Conservation (phyloP, 306 rosid species). For the Hippophae gyantsensis region DNA sequence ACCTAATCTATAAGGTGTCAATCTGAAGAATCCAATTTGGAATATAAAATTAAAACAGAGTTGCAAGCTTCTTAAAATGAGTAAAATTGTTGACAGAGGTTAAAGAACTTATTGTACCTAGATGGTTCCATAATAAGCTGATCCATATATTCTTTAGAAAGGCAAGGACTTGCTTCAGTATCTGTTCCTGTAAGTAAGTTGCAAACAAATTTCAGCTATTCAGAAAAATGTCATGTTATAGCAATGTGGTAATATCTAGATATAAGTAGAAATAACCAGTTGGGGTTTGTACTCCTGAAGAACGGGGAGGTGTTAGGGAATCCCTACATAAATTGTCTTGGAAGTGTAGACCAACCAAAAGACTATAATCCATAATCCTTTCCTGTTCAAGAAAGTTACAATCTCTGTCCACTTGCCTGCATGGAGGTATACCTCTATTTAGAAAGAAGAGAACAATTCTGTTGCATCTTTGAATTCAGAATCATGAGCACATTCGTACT, state of each 20-base stretch:
- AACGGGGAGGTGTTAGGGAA: slow-evolving; percentile 22
- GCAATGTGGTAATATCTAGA: slow-evolving; percentile 1
- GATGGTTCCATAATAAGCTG: slow-evolving; percentile 35
- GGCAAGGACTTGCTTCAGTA: slow-evolving; percentile 24
- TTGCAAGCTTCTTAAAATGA: background rate
- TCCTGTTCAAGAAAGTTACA: slow-evolving; percentile 94
- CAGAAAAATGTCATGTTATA: slow-evolving; percentile 13
- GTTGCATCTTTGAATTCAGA: too few species aligned
- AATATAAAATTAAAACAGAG: background rate
- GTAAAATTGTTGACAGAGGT: slow-evolving; percentile 1
- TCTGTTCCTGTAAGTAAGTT: slow-evolving; percentile 32
- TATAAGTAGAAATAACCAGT: slow-evolving; percentile 21
- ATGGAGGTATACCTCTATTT: slow-evolving; percentile 13
- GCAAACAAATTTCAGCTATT: slow-evolving; percentile 10
- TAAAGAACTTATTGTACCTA: slow-evolving; percentile 35
- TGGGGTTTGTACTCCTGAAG: slow-evolving; percentile 31
- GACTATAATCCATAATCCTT: slow-evolving; percentile 93
- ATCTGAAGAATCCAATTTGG: slow-evolving; percentile 30
- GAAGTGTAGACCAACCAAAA: slow-evolving; percentile 89
- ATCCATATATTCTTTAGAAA: slow-evolving; percentile 40
- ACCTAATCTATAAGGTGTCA: slow-evolving; percentile 56
- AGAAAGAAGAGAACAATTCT: background rate
- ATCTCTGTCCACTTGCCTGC: slow-evolving; percentile 90
- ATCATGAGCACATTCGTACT: background rate
- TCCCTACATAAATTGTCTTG: slow-evolving; percentile 38